These are phyloP conservation scores for Gremmenia infestans DNA, from an alignment of 2,329 filamentous ascomycete species.

Conservation along the genomic window DNA sequence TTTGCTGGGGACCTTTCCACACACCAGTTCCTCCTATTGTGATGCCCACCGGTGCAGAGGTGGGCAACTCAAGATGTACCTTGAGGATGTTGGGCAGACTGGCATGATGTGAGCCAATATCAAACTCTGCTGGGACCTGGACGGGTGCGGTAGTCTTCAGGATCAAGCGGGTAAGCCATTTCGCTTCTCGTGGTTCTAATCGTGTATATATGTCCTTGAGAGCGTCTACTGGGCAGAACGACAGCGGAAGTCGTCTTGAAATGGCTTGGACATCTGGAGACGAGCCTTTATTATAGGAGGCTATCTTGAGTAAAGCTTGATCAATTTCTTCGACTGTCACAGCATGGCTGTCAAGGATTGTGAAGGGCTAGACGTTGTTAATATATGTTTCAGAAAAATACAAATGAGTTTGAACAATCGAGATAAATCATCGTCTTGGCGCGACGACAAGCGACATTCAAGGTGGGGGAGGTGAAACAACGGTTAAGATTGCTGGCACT, in stretches of 20 bases:
- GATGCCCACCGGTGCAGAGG: constrained; percentile 41
- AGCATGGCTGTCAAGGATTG: constrained; percentile 18
- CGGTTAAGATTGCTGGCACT: constrained; percentile 3
- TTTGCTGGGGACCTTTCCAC: constrained; percentile 3
- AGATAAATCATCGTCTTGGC: no score
- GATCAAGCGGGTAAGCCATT: constrained; percentile 81
- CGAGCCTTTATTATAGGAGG: constrained; percentile 66
- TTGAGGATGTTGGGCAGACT: constrained; percentile 64
- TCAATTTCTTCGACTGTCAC: constrained; percentile 73
- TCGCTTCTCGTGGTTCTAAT: constrained; percentile 64
- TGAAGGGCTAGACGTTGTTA: background rate
- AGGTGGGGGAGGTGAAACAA: background rate
- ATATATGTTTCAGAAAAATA: background rate
- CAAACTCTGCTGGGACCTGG: constrained; percentile 45
- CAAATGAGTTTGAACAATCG: no score
- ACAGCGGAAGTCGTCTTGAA: background rate
- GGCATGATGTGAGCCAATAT: constrained; percentile 52
- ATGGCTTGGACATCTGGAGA: constrained; percentile 51
- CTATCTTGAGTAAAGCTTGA: constrained; percentile 56
- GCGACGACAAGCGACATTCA: constrained; percentile 5
- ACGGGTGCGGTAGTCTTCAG: constrained; percentile 72
- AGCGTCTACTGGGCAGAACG: constrained; percentile 31
- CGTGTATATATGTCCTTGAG: constrained; percentile 55
- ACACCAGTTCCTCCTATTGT: constrained; percentile 15
- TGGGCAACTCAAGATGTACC: constrained; percentile 63